Evolutionary conservation across 1,139 yeast genomes (phyloP).

Genomic region (Yamadazyma sp.): DNA sequence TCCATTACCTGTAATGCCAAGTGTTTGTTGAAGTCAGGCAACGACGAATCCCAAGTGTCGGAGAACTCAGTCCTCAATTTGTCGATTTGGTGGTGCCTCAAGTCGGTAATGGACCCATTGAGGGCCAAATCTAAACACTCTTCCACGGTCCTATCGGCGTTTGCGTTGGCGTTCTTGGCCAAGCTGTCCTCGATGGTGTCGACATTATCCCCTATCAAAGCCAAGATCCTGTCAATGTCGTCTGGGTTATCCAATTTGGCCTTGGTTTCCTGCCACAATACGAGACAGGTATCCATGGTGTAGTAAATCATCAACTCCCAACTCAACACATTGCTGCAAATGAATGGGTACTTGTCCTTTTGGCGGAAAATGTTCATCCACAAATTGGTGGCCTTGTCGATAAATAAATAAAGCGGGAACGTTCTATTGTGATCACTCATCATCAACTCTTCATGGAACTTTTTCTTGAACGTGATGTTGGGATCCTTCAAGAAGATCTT

Average conservation of each 20-base stretch:
- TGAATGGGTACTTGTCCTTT: constrained; percentile 30
- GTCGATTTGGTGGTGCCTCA: constrained; percentile 57
- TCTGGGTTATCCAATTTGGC: constrained; percentile 45
- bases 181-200: constrained; percentile 32
- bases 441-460: constrained; percentile 59
- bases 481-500: constrained; percentile 54
- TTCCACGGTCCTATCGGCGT: constrained; percentile 31
- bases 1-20: constrained; percentile 63
- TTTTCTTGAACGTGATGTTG: constrained; percentile 57
- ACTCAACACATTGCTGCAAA: constrained; percentile 48
- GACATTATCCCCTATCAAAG: constrained; percentile 35
- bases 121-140: constrained; percentile 48
- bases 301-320: constrained; percentile 59
- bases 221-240: constrained; percentile 53
- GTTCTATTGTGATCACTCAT: constrained; percentile 45
- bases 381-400: constrained; percentile 34
- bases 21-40: constrained; percentile 50
- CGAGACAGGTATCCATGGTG: constrained; percentile 57
- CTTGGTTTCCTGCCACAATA: constrained; percentile 68
- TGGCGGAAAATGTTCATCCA: constrained; percentile 44
- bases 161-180: constrained; percentile 8
- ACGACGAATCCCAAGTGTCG: constrained; percentile 35
- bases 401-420: constrained; percentile 43
- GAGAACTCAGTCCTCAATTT: constrained; percentile 37
- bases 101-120: constrained; percentile 44